Conservation (phyloP, 768 basidiomycete genomes). For the Mycena albidolilacea region DNA sequence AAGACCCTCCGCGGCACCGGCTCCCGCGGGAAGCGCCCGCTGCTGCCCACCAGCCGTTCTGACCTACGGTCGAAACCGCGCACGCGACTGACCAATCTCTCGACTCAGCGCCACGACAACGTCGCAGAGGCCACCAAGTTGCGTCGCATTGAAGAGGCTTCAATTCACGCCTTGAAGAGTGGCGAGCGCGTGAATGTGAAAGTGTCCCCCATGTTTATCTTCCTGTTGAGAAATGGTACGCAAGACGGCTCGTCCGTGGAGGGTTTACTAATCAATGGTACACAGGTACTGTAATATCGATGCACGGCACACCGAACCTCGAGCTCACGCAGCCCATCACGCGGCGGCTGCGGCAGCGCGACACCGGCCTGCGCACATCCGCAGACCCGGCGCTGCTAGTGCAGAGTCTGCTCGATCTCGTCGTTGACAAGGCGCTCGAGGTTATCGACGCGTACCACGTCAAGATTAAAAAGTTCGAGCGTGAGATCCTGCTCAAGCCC, state of each 20-base stretch:
- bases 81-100: conserved; percentile 27
- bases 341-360: conserved; percentile 69
- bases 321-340: conserved; percentile 71
- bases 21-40: conserved; percentile 28
- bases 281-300: conserved; percentile 75
- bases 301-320: conserved; percentile 63
- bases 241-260: conserved; percentile 23
- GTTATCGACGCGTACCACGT: conserved; percentile 79
- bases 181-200: conserved; percentile 76
- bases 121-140: conserved; percentile 22
- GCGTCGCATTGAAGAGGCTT: conserved; percentile 38
- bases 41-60: conserved; percentile 37
- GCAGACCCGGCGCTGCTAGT: conserved; percentile 81
- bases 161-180: conserved; percentile 46
- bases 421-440: conserved; percentile 79
- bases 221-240: conserved; percentile 76
- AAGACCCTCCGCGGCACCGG: conserved; percentile 40
- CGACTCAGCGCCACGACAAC: conserved; percentile 2
- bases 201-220: conserved; percentile 72
- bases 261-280: background rate
- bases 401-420: conserved; percentile 76
- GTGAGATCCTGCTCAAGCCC: conserved; percentile 71
- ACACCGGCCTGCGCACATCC: conserved; percentile 73
- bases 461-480: conserved; percentile 76
- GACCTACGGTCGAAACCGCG: conserved; percentile 16